Base-by-base conservation (phyloP, 163 green algal species). In the Scenedesmus sp. region DNA sequence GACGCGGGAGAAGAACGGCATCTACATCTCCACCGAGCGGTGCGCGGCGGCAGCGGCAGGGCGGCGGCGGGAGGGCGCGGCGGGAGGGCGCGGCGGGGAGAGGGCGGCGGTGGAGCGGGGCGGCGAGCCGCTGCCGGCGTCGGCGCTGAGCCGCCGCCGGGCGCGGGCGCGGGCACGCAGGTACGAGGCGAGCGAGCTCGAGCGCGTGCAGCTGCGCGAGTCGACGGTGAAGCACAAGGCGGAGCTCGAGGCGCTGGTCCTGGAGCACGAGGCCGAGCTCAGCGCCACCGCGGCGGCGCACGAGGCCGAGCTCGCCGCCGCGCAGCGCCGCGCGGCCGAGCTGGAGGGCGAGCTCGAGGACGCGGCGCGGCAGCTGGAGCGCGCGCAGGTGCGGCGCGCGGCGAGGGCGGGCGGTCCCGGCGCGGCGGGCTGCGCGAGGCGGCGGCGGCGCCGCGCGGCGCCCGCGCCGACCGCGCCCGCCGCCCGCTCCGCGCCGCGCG, bases 1-100 rank as follows among this genome's bases (percentile, higher is more conserved):
- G 1, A 93, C 89, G 24, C 83, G 92, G 7, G 91, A 95, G 83
- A 95, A 94, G 85, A 95, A 95, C 44, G 90, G 90, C 47, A 88
- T 96, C 9, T 96, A 89, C 72, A 60, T 96, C 34, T 85, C 89
- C 3, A 33, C 69, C 22, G 87, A 91, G 28, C 67, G 79, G 53
- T 80, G 88, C 39, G 84, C 87, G 64, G 74, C 58, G 39, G 24
- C 53, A 78, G 13, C 14, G 51, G 20, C 28, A 51, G 39, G 39
- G 39, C 39, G 39, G 39, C 7, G 39, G 26, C 9, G 24, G 45
- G 5, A 51, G 39, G 22, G 20, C 4, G 7, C 31, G 39, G 14
- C 44, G 15, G 13, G 10, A 9, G 44, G 7, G 29, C 17, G 31
- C 5, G 24, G 63, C 15, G 13, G 24, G 13, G 24, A 63, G 24